Evolutionary conservation across 1,284 basidiomycete genomes (phyloP).

Genomic region (Cystobasidiaceae sp.): DNA sequence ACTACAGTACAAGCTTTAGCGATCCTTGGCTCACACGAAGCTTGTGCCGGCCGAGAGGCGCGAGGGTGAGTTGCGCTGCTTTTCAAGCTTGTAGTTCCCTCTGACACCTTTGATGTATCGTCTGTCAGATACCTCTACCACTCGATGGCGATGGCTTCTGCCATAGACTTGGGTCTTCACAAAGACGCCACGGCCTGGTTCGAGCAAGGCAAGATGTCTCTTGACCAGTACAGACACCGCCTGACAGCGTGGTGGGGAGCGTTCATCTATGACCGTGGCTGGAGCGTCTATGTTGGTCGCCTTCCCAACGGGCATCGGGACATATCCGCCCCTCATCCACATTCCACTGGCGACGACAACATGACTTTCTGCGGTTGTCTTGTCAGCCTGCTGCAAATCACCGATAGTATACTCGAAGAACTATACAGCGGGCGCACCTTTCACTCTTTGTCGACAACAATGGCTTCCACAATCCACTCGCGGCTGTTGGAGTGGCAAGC

Average conservation of each 20-base stretch:
- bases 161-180: conserved; percentile 23
- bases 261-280: conserved; percentile 19
- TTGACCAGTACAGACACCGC: conserved; percentile 12
- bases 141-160: conserved; percentile 12
- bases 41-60: conserved; percentile 24
- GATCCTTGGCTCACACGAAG: conserved; percentile 26
- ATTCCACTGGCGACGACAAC: conserved; percentile 2
- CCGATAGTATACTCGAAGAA: conserved; percentile 22
- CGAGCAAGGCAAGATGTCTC: conserved; percentile 14
- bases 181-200: conserved; percentile 15
- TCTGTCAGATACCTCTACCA: conserved; percentile 10
- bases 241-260: conserved; percentile 26
- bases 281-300: conserved; percentile 28
- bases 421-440: conserved; percentile 16
- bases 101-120: background rate
- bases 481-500: conserved; percentile 18
- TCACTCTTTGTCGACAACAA: background rate
- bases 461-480: conserved; percentile 13
- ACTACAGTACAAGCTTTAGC: conserved; percentile 32
- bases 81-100: background rate
- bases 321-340: conserved; percentile 25
- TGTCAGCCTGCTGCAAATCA: conserved; percentile 22
- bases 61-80: conserved; percentile 14
- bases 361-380: conserved; percentile 15
- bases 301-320: conserved; percentile 19